Evolutionary conservation across 192 early-diverging fungal species (phyloP).

Genomic region (Gryganskiella cystojenkinii): DNA sequence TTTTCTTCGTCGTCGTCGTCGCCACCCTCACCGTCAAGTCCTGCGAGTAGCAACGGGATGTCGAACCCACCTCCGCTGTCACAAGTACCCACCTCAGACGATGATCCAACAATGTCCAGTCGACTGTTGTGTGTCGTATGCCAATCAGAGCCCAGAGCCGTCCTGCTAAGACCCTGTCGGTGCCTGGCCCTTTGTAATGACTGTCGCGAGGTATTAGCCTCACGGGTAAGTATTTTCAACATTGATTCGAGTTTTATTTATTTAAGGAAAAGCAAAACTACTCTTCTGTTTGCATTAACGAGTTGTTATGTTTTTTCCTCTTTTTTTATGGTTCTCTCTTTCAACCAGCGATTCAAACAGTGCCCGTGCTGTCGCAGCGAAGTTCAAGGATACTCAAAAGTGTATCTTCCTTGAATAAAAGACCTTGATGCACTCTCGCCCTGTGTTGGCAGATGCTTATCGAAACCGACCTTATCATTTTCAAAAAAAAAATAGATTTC

Average conservation of each 20-base stretch:
- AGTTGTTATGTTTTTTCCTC: background rate
- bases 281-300: background rate
- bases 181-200: constrained; percentile 52
- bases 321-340: background rate
- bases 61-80: constrained; percentile 18
- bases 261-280: too few species aligned
- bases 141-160: constrained; percentile 41
- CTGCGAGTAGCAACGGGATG: background rate
- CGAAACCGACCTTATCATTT: too few species aligned
- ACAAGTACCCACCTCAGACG: background rate
- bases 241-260: too few species aligned
- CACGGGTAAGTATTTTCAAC: constrained; percentile 32
- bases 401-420: constrained; percentile 39
- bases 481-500: too few species aligned
- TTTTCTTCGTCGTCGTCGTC: background rate
- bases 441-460: too few species aligned
- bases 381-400: constrained; percentile 51
- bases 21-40: background rate
- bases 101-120: constrained; percentile 20
- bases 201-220: constrained; percentile 45
- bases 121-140: constrained; percentile 46
- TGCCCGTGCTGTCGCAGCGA: constrained; percentile 50
- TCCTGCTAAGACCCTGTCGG: constrained; percentile 39
- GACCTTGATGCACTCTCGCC: too few species aligned
- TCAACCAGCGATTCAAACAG: constrained; percentile 39